Base-by-base conservation (phyloP, 2,329 filamentous ascomycete genomes). In the Penicillium sp. region DNA sequence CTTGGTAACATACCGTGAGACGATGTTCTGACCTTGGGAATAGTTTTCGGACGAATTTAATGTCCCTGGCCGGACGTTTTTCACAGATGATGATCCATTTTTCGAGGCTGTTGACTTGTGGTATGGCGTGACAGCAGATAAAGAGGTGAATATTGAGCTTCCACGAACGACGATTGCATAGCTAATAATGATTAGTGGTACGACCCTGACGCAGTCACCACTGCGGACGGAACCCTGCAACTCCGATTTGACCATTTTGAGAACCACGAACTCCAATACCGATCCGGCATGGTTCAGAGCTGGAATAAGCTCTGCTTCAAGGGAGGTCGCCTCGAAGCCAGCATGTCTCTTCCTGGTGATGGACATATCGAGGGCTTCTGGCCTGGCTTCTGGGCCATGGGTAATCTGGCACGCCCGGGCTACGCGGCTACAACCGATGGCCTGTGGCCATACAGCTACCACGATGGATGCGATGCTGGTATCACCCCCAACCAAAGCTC, bases 301-400 rank as follows among this genome's bases (percentile, higher is more conserved):
- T 90, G 87, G 87, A 90, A 90, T 69, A 84, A 88, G 67, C 68
- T 90, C 51, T 89, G 87, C 71, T 90, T 89, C 75, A 89, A 87
- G 57, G 86, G 86, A 31, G 87, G 87, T 3, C 81, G 86, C 45
- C 67, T 90, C 13, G 87, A 90, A 73, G 86, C 86, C 18, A 87
- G 85, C 65, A 84, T 90, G 49, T 90, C 87, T 4, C 76, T 90
- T 5, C 87, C 87, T 13, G 87, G 87, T 14, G 74, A 79, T 44
- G 87, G 87, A 43, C 85, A 89, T 59, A 81, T 84, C 13, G 80
- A 84, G 52, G 87, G 87, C 54, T 87, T 90, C 72, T 90, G 87
- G 87, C 87, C 87, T 40, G 87, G 87, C 71, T 88, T 89, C 71
- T 90, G 87, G 87, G 80, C 86, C 0, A 89, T 90, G 85, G 87